Conservation (phyloP, 257 asterid genomes). For the Paulownia fortunei region DNA sequence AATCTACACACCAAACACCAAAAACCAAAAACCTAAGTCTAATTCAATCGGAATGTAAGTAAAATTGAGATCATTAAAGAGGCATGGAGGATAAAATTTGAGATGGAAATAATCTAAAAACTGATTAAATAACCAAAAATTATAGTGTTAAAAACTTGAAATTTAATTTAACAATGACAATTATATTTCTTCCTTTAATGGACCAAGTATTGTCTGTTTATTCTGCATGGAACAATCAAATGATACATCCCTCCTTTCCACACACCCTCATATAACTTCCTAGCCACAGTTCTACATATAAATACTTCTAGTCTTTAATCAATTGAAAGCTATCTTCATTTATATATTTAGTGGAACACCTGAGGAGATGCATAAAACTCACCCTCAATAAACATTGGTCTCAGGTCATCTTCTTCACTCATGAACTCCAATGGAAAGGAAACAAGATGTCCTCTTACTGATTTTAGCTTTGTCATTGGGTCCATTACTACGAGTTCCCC, state of each 20-base stretch:
- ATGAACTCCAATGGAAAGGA: slow-evolving; percentile 91
- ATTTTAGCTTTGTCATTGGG: slow-evolving; percentile 54
- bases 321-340: slow-evolving; percentile 4
- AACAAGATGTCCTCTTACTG: slow-evolving; percentile 77
- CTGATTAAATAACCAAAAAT: not conserved
- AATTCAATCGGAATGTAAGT: too few relatives aligned
- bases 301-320: not conserved
- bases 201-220: slow-evolving; percentile 13
- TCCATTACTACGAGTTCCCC: slow-evolving; percentile 45
- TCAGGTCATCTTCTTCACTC: slow-evolving; percentile 79
- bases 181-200: slow-evolving; percentile 17
- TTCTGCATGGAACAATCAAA: not conserved
- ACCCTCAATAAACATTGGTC: slow-evolving; percentile 87
- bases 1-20: too few relatives aligned
- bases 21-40: too few relatives aligned
- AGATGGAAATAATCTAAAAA: not conserved
- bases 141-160: not conserved
- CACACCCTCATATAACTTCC: not conserved
- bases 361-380: slow-evolving; percentile 89
- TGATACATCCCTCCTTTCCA: not conserved
- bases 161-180: not conserved
- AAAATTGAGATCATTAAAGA: too few relatives aligned
- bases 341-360: slow-evolving; percentile 68
- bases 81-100: too few relatives aligned
- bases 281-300: slow-evolving; percentile 9